Conservation (phyloP, 2,329 filamentous ascomycete species). For the Claviceps sp. region DNA sequence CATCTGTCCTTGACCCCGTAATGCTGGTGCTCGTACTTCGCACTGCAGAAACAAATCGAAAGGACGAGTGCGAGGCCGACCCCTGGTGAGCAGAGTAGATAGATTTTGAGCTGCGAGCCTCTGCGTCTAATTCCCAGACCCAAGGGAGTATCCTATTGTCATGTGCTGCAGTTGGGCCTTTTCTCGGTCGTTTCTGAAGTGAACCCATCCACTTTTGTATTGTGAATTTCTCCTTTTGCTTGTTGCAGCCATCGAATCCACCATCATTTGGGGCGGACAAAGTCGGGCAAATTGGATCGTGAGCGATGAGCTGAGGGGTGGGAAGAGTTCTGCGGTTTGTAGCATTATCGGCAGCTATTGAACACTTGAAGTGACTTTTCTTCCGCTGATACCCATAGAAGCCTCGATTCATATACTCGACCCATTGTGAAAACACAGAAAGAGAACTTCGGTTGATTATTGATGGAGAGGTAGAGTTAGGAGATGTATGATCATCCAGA, state of each 20-base stretch:
- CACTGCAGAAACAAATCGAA: conserved; percentile 66
- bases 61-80: conserved; percentile 54
- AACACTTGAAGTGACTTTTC: conserved; percentile 1
- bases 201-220: conserved; percentile 65
- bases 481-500: background rate
- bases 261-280: background rate
- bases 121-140: background rate
- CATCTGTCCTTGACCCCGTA: conserved; percentile 46
- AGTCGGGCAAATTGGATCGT: background rate
- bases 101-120: background rate
- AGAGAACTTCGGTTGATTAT: background rate
- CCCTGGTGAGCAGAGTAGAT: conserved; percentile 2
- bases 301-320: background rate
- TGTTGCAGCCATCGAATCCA: background rate
- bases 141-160: conserved; percentile 4
- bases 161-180: conserved; percentile 14
- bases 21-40: conserved; percentile 72
- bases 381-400: background rate
- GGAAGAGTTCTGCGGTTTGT: background rate
- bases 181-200: conserved; percentile 43
- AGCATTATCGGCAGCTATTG: conserved; percentile 13
- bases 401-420: background rate
- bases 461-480: background rate
- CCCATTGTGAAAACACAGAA: background rate
- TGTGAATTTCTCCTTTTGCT: conserved; percentile 21